A percentile compares a stretch with the other conserved stretches of the same genome.
phyloP scores from a whole-genome alignment of 129 eudicot genomes.

The Tagetes erecta region DNA sequence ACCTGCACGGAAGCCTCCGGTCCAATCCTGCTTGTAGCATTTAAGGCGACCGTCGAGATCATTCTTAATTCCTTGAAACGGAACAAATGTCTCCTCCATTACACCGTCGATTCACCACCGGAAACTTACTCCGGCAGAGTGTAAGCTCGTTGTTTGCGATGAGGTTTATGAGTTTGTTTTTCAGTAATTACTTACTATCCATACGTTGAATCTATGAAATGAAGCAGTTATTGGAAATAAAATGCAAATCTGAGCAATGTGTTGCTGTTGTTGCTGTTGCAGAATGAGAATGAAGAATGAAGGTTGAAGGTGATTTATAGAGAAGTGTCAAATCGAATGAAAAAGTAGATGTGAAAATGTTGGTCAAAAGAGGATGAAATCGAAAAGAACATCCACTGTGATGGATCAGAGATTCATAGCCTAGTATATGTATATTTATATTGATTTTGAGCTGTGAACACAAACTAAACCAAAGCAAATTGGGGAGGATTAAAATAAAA shows the following conservation, averaged over 20 bases:
- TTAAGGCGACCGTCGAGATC: slow-evolving; percentile 65
- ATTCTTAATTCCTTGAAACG: slow-evolving; percentile 90
- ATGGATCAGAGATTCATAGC: background rate
- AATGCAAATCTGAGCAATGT: slow-evolving; percentile 21
- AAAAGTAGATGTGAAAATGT: slow-evolving; percentile 34
- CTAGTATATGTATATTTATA: background rate
- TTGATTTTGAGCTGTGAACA: slow-evolving; percentile 21
- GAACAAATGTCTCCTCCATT: slow-evolving; percentile 96
- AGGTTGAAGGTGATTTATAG: slow-evolving; percentile 41
- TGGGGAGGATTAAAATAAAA: no score
- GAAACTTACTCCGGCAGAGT: slow-evolving; percentile 4
- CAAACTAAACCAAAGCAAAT: slow-evolving; percentile 12
- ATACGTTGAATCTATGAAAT: background rate
- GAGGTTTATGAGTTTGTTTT: background rate
- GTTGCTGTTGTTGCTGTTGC: background rate
- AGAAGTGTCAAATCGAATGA: slow-evolving; percentile 15
- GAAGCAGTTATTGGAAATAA: background rate
- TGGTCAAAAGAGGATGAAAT: slow-evolving; percentile 34
- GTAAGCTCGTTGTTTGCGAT: background rate
- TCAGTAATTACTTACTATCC: slow-evolving; percentile 15
- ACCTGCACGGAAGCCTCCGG: slow-evolving; percentile 87
- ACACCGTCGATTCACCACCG: background rate
- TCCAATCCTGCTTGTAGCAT: slow-evolving; percentile 97
- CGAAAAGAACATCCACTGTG: slow-evolving; percentile 37
- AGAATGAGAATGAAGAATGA: background rate